phyloP scores from a whole-genome alignment of 1,139 yeast species.

The Diutina pseudorugosa region DNA sequence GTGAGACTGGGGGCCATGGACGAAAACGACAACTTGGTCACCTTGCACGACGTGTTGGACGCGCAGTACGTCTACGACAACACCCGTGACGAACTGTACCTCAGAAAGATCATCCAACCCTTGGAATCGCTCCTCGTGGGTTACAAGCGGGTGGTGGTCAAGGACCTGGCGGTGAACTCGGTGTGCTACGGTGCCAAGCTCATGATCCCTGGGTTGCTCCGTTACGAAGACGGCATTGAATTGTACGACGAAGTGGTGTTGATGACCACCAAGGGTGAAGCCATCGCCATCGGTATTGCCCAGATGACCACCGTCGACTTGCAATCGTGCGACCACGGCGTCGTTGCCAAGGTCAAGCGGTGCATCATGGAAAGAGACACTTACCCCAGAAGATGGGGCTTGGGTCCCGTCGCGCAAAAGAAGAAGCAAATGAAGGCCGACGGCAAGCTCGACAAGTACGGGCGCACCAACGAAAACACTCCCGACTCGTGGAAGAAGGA shows the following conservation, averaged over 20 bases:
- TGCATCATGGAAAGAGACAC: conserved; percentile 99
- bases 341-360: conserved; percentile 96
- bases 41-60: conserved; percentile 93
- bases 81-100: conserved; percentile 91
- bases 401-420: conserved; percentile 97
- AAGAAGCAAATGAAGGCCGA: conserved; percentile 97
- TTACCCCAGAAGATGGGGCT: conserved; percentile 99
- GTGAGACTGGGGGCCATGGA: conserved; percentile 94
- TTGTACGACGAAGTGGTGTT: conserved; percentile 95
- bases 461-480: conserved; percentile 85
- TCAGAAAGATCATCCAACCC: conserved; percentile 90
- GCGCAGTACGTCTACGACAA: conserved; percentile 98
- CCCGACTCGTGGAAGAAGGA: conserved; percentile 87
- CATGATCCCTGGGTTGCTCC: conserved; percentile 95
- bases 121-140: conserved; percentile 88
- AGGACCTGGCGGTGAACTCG: conserved; percentile 96
- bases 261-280: conserved; percentile 99
- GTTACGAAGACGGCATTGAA: conserved; percentile 97
- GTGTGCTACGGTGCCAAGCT: conserved; percentile 98
- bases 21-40: conserved; percentile 85
- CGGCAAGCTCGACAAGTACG: conserved; percentile 93
- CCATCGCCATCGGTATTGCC: conserved; percentile 96
- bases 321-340: conserved; percentile 95
- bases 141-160: conserved; percentile 93
- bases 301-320: conserved; percentile 98